Base-by-base conservation (phyloP, 23 red algal genomes). In the Gracilariopsis chorda region DNA sequence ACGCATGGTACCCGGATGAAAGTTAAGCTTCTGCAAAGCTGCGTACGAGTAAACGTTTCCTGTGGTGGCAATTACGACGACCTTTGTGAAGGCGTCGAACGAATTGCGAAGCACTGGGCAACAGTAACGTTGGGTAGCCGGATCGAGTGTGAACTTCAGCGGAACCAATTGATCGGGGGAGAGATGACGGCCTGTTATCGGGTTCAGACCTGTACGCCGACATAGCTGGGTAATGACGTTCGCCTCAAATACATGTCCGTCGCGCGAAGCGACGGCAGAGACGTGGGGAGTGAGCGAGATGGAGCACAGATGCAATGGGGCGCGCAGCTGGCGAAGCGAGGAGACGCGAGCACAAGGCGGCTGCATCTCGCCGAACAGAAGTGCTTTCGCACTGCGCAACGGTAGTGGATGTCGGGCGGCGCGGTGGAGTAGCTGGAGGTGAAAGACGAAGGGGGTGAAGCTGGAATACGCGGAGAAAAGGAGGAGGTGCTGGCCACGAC, bases 41-140 rank as follows among this genome's bases (percentile, higher is more conserved):
- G 59, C 44, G 51, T 87, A 52, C 46, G 82, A 87, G 65, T 72
- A 87, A 3, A 87, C 82, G 16, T 51, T 42, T 21, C 82, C 82
- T 23, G 82, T 72, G 43, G 82, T 87, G 65, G 82, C 82, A 43
- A 87, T 57, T 2, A 48, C 12, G 65, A 87, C 82, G 48, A 87
- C 82, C 25, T 87, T 87, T 29, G 46, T 37, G 23, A 62, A 55
- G 64, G 42, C 46, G 7, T 67, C 64, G 59, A 87, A 87, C 3
- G 61, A 29, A 14, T 40, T 24, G 4, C 42, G 82, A 12, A 87
- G 65, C 25, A 87, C 47, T 37, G 82, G 82, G 48, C 82, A 87
- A 30, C 37, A 41, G 48, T 73, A 87, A 52, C 59, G 82, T 7
- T 62, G 62, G 3, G 63, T 56, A 45, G 39, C 27, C 20, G 20